Evolutionary conservation across 1,139 yeast genomes (phyloP).

Genomic region (Zygosaccharomyces pseudobailii): DNA sequence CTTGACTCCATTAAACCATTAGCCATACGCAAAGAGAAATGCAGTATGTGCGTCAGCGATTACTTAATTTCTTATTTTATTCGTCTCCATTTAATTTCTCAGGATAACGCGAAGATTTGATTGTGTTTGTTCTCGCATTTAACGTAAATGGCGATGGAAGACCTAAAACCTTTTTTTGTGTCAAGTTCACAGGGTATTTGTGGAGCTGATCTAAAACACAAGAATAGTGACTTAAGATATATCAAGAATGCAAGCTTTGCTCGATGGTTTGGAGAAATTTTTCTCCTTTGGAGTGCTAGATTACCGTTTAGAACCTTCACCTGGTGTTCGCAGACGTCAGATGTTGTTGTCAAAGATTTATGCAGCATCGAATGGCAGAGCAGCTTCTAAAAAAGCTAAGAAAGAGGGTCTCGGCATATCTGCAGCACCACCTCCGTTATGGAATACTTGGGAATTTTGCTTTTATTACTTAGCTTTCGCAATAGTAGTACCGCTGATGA

Average conservation of each 20-base stretch:
- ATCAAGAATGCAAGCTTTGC: conserved; percentile 4
- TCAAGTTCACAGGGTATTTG: background rate
- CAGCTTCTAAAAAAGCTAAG: conserved; percentile 1
- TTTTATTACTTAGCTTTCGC: conserved; percentile 59
- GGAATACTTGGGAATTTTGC: conserved; percentile 72
- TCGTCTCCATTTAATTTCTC: background rate
- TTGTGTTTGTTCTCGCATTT: background rate
- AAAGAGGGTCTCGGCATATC: conserved; percentile 13
- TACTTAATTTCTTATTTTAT: too few species aligned
- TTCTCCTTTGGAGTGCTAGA: conserved; percentile 78
- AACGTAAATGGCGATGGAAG: background rate
- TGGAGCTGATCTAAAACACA: background rate
- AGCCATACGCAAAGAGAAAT: background rate
- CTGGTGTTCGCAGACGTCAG: conserved; percentile 42
- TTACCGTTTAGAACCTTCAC: conserved; percentile 58
- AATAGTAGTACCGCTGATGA: conserved; percentile 75
- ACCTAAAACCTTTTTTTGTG: conserved; percentile 1
- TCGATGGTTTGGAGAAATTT: conserved; percentile 34
- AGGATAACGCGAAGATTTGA: background rate
- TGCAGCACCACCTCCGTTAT: conserved; percentile 40
- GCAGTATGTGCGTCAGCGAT: too few species aligned
- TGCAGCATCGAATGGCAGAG: background rate
- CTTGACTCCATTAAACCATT: background rate
- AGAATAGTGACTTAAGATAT: background rate
- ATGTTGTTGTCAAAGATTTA: conserved; percentile 29